phyloP scores from a whole-genome alignment of 306 rosid species.

The Corylus avellana region DNA sequence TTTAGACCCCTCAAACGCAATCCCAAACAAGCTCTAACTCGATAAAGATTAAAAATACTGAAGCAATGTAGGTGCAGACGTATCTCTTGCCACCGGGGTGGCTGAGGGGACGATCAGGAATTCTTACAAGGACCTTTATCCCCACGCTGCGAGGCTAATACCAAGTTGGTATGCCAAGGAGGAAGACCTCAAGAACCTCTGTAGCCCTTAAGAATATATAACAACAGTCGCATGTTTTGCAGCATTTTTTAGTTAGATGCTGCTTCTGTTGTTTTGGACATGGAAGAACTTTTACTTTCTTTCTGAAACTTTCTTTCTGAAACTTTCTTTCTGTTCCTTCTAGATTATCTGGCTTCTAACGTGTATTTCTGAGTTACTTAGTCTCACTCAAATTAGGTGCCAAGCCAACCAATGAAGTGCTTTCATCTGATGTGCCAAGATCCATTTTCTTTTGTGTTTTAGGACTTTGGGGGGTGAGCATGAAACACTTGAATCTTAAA shows the following conservation, averaged over 20 bases:
- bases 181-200: constrained; percentile 76
- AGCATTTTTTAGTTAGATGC: neutral
- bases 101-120: constrained; percentile 97
- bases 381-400: neutral
- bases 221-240: neutral
- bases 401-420: neutral
- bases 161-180: constrained; percentile 89
- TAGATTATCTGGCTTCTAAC: neutral
- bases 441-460: neutral
- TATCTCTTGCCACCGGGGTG: constrained; percentile 85
- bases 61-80: constrained; percentile 54
- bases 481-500: neutral
- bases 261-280: neutral
- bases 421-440: neutral
- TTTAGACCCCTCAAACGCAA: too few species aligned
- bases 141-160: constrained; percentile 80
- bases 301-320: neutral
- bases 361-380: neutral
- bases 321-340: neutral
- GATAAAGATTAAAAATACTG: neutral
- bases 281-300: neutral
- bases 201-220: constrained; percentile 73
- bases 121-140: constrained; percentile 86
- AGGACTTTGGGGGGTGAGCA: neutral
- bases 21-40: neutral